These are phyloP conservation scores for Pseudopithomyces maydicus DNA, from an alignment of 2,329 filamentous ascomycete genomes.

Conservation along the genomic window DNA sequence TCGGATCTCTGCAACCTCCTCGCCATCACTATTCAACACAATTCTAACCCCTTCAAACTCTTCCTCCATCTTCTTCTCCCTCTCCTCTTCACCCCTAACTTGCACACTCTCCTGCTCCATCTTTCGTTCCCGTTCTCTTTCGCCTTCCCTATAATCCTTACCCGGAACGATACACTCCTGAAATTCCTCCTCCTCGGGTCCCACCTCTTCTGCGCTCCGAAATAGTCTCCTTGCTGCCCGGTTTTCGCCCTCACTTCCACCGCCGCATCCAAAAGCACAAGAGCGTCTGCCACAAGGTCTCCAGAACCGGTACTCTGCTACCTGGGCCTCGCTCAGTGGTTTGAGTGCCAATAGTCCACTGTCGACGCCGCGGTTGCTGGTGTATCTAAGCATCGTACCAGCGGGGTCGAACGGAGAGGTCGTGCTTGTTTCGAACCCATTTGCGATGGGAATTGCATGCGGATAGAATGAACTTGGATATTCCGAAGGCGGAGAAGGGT, in stretches of 20 bases:
- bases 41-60: not conserved
- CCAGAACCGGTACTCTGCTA: conserved; percentile 46
- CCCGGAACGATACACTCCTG: conserved; percentile 1
- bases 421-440: conserved; percentile 30
- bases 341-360: conserved; percentile 35
- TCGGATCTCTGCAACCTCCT: not conserved
- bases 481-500: not conserved
- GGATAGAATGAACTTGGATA: not conserved
- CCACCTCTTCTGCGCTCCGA: conserved; percentile 24
- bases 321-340: conserved; percentile 37
- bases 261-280: conserved; percentile 42
- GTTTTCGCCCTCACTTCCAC: conserved; percentile 30
- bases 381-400: conserved; percentile 37
- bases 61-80: not conserved
- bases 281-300: conserved; percentile 33
- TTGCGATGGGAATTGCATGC: conserved; percentile 31
- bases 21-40: not conserved
- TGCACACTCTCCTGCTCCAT: conserved; percentile 1
- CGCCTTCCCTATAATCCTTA: not conserved
- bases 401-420: conserved; percentile 31
- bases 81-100: not conserved
- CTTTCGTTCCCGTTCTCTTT: not conserved
- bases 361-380: conserved; percentile 32
- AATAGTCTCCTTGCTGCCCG: conserved; percentile 40
- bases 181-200: conserved; percentile 7